Base-by-base conservation (phyloP, 2,329 filamentous ascomycete genomes). In the Exophiala oligosperma region DNA sequence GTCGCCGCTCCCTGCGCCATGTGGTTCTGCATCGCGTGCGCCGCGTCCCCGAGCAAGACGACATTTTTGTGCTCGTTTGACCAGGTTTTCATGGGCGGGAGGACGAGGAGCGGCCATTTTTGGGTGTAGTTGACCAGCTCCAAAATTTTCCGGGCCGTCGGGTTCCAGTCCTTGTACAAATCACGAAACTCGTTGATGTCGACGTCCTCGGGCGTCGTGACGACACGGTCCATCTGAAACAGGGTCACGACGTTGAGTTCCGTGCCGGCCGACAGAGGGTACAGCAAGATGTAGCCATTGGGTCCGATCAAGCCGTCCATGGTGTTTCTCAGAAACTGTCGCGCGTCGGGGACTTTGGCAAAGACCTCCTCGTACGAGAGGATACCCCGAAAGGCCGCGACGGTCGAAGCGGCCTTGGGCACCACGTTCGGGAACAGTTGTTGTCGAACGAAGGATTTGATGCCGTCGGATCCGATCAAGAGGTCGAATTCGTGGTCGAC, bases 1-100 rank as follows among this genome's bases (percentile, higher is more conserved):
- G 73, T 77, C n/a, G 75, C 75, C 14, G 75, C 75, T 6, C 76
- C 75, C 64, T 78, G 76, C 3, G 75, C 74, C 71, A 77, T 74
- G 60, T 78, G 74, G 56, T 76, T 75, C 14, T 72, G 69, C 76
- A 77, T 75, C 60, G 77, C 72, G 56, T 77, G 74, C 17, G 53
- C 48, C 6, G 57, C 61, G 56, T 65, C 61, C 14, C 76, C 77
- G 56, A 77, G 74, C n/a, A 79, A 63, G 1, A 77, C 73, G 2
- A 78, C 69, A 52, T 76, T 78, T 64, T 73, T 75, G 49, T 71
- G 65, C 1, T 70, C 64, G 38, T 71, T 76, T 1, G 73, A 76
- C 76, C 75, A 79, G 1, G 69, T 71, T 17, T 72, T 62, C 53
- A 77, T 63, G 2, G 75, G 75, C 1, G 74, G 74, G 2, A 76